Conservation (phyloP, 2,329 filamentous ascomycete genomes). For the Teratosphaeria pseudoeucalypti region DNA sequence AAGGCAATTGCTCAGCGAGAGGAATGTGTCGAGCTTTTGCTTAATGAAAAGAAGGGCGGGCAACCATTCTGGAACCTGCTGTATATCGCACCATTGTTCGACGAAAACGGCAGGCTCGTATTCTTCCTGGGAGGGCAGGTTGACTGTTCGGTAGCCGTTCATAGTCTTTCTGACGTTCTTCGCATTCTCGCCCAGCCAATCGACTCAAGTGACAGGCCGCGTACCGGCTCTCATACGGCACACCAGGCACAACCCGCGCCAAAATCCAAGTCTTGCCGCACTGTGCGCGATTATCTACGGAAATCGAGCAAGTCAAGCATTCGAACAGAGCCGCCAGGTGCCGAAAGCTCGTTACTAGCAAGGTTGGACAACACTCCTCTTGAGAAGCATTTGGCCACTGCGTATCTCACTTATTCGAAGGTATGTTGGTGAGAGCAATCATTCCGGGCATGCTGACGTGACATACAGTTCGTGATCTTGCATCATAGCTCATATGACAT, state of each 20-base stretch:
- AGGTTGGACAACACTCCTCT: conserved; percentile 28
- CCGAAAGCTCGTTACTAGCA: conserved; percentile 33
- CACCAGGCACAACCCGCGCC: not conserved
- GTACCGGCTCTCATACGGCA: not conserved
- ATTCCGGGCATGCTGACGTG: not conserved
- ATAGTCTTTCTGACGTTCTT: conserved; percentile 42
- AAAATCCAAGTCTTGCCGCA: conserved; percentile 1
- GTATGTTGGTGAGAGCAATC: conserved; percentile 11
- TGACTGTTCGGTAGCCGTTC: conserved; percentile 46
- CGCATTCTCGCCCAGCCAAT: conserved; percentile 29
- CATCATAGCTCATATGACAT: conserved; percentile 32
- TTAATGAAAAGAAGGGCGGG: conserved; percentile 44
- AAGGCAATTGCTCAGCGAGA: conserved; percentile 32
- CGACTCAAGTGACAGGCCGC: not conserved
- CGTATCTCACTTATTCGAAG: conserved; percentile 37
- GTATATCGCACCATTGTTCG: conserved; percentile 43
- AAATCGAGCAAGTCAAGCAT: not conserved
- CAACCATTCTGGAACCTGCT: conserved; percentile 49
- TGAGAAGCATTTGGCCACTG: conserved; percentile 29
- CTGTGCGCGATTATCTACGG: conserved; percentile 3
- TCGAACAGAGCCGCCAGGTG: conserved; percentile 19
- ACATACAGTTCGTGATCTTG: conserved; percentile 30
- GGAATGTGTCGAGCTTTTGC: conserved; percentile 40
- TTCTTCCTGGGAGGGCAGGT: conserved; percentile 50
- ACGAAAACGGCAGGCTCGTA: conserved; percentile 37